phyloP scores from a whole-genome alignment of 2,329 filamentous ascomycete genomes.

The Chaetomiaceae sp. region DNA sequence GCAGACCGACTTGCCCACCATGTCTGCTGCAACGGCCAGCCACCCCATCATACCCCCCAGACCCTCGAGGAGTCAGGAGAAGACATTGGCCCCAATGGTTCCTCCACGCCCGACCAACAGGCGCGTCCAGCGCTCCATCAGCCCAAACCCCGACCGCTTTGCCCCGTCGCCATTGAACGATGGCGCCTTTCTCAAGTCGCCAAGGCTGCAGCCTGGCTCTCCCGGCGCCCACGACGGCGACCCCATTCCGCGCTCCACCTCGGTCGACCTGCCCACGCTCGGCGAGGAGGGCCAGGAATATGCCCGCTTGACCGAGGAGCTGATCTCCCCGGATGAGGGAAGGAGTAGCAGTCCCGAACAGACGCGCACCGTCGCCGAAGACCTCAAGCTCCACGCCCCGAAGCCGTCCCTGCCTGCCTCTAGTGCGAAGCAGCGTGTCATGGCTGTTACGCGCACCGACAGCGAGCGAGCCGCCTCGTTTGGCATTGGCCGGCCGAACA shows the following conservation, averaged over 20 bases:
- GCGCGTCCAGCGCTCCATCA: conserved; percentile 68
- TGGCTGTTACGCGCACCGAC: conserved; percentile 82
- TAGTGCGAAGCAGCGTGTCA: conserved; percentile 77
- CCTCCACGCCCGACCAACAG: conserved; percentile 69
- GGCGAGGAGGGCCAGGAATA: conserved; percentile 91
- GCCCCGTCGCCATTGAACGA: conserved; percentile 84
- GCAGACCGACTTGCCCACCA: conserved; percentile 26
- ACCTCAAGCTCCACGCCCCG: conserved; percentile 82
- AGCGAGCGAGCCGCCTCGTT: conserved; percentile 80
- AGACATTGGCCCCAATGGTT: conserved; percentile 56
- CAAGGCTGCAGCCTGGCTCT: conserved; percentile 32
- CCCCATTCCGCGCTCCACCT: conserved; percentile 57
- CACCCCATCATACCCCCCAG: conserved; percentile 52
- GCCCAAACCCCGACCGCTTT: conserved; percentile 70
- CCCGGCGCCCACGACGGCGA: conserved; percentile 35
- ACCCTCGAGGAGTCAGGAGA: conserved; percentile 46
- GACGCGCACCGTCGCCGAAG: conserved; percentile 69
- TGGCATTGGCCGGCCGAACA: conserved; percentile 66
- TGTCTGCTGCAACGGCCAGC: conserved; percentile 44
- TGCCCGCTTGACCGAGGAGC: conserved; percentile 50
- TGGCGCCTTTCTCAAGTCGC: conserved; percentile 46
- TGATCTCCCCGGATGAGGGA: conserved; percentile 36
- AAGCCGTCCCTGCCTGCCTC: conserved; percentile 76
- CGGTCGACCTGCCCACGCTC: conserved; percentile 75
- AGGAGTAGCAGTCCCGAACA: conserved; percentile 53